These are phyloP conservation scores for carrot (Daucus carota) DNA, from an alignment of 129 eudicot species.

Conservation along the genomic window DH1_v3.0 NC_030386.2:16750001-16750500, in stretches of 20 bases:
- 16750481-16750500: slow-evolving; percentile 23
- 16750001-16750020: slow-evolving; percentile 20
- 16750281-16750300: slow-evolving; percentile 18
- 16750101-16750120: slow-evolving; percentile 22
- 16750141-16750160: slow-evolving; percentile 23
- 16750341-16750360: slow-evolving; percentile 21
- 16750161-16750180: slow-evolving; percentile 20
- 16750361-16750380: slow-evolving; percentile 19
- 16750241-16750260: slow-evolving; percentile 15
- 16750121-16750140: slow-evolving; percentile 14
- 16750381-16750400: slow-evolving; percentile 18
- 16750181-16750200: slow-evolving; percentile 23
- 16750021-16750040: slow-evolving; percentile 20
- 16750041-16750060: slow-evolving; percentile 25
- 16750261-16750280: slow-evolving; percentile 19
- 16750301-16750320: slow-evolving; percentile 14
- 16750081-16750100: slow-evolving; percentile 20
- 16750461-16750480: slow-evolving; percentile 19
- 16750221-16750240: slow-evolving; percentile 24
- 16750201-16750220: slow-evolving; percentile 22
- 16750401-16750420: slow-evolving; percentile 20
- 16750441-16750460: slow-evolving; percentile 20
- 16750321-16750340: slow-evolving; percentile 22
- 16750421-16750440: slow-evolving; percentile 21
- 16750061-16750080: slow-evolving; percentile 20